These are phyloP conservation scores for Malus orientalis DNA, from an alignment of 306 rosid species.

Conservation along the genomic window DNA sequence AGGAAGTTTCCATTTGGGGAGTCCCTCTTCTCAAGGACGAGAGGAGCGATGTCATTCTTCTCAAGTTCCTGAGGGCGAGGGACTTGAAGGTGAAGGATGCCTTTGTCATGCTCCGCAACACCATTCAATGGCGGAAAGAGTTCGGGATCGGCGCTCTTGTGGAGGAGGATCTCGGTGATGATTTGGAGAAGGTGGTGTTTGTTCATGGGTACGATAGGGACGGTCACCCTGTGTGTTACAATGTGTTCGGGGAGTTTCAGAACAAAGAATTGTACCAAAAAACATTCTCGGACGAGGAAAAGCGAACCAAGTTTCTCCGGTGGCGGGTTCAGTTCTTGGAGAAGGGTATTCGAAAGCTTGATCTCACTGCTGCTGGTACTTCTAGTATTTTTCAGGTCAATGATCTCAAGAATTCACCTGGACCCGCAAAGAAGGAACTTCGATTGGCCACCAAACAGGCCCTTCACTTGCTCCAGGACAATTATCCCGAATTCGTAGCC, in stretches of 20 bases:
- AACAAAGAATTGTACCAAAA: conserved; percentile 68
- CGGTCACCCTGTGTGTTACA: conserved; percentile 77
- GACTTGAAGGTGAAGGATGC: conserved; percentile 75
- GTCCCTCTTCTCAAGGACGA: conserved; percentile 72
- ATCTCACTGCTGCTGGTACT: conserved; percentile 57
- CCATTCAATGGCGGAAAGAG: conserved; percentile 62
- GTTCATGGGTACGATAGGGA: conserved; percentile 70
- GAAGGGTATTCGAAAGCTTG: conserved; percentile 73
- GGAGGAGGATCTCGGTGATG: conserved; percentile 67
- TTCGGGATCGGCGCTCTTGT: conserved; percentile 63
- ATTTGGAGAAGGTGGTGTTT: conserved; percentile 74
- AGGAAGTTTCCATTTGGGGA: conserved; percentile 69
- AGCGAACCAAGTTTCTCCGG: conserved; percentile 50
- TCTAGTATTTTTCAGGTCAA: conserved; percentile 73
- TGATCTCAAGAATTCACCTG: conserved; percentile 80
- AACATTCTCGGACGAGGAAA: conserved; percentile 51
- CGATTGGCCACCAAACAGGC: conserved; percentile 76
- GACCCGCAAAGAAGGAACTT: conserved; percentile 70
- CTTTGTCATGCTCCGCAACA: conserved; percentile 49
- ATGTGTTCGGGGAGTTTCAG: conserved; percentile 88
- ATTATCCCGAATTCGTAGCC: conserved; percentile 88
- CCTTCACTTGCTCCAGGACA: conserved; percentile 85
- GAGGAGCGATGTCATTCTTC: conserved; percentile 65
- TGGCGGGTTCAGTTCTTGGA: conserved; percentile 87
- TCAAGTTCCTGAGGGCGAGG: conserved; percentile 78